Base-by-base conservation (phyloP, 164 flowering plant species). In the Liquidambar formosana region DNA sequence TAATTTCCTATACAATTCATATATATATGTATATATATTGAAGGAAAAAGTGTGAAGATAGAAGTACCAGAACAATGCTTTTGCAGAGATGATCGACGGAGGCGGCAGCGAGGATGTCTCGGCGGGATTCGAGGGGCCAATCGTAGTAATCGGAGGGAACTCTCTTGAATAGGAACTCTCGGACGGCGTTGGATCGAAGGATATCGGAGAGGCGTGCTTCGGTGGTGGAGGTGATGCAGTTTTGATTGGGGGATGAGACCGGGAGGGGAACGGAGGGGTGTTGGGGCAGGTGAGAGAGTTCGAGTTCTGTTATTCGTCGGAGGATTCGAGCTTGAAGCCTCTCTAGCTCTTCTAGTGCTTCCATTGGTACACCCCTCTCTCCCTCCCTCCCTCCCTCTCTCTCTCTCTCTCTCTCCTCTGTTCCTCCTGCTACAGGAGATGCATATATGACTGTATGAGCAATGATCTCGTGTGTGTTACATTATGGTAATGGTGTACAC, bases 81-180 rank as follows among this genome's bases (percentile, higher is more conserved):
- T 96, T 93, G 88, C 99, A 96, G 72, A 96, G 92, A 75, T 96
- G 99, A 63, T 92, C 67, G 47, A 93, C 57, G 1, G 97, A 89
- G 23, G 88, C 71, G 57, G 97, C 99, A 15, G 74, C 81, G 59
- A 96, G 89, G 47, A 80, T 65, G 54, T 84, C 90, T 9, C 98
- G 77, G n/a, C 98, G 79, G 41, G 72, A 70, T 28, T 93, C 97
- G 62, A 90, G 76, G n/a, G 90, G 64, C 75, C 78, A 77, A 33
- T 93, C 96, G 82, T 96, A 93, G 85, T 91, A 96, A 73, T 93
- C 92, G 19, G 78, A 68, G 13, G 95, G 88, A 12, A 88, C 98
- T 59, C 79, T 79, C 78, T 85, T 91, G 93, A 96, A 93, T 8
- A 43, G 43, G 83, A 96, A 96, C 68, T 90, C 85, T 15, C 22